Conservation (phyloP, 345 rosid species). For the Pelargonium nanum region DNA sequence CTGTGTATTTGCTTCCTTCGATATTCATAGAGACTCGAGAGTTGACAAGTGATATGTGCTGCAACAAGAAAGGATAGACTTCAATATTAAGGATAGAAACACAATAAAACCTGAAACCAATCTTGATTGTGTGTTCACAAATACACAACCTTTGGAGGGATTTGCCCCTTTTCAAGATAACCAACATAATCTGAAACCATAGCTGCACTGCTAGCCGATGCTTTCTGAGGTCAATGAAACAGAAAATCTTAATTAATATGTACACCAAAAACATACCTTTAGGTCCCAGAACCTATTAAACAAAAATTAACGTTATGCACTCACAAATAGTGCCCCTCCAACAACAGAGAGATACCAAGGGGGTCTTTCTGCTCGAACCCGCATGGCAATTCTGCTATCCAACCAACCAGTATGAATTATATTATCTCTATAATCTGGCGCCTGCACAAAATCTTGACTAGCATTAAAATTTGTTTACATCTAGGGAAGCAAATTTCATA, state of each 20-base stretch:
- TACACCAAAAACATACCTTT: background rate
- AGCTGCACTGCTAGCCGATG: slow-evolving; percentile 90
- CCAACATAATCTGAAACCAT: slow-evolving; percentile 92
- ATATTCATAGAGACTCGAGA: slow-evolving; percentile 93
- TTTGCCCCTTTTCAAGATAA: slow-evolving; percentile 97
- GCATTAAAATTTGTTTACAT: slow-evolving; percentile 4
- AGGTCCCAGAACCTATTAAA: background rate
- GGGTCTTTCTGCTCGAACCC: slow-evolving; percentile 98
- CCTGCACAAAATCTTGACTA: slow-evolving; percentile 39
- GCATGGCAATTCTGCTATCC: slow-evolving; percentile 99
- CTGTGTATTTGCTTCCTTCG: slow-evolving; percentile 98
- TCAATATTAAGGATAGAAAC: slow-evolving; percentile 12
- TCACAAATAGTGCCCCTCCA: slow-evolving; percentile 94
- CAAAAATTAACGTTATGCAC: slow-evolving; percentile 14
- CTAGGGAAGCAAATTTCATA: background rate
- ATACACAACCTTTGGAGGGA: slow-evolving; percentile 84
- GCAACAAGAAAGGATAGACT: slow-evolving; percentile 20
- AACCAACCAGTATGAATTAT: slow-evolving; percentile 99
- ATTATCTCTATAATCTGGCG: slow-evolving; percentile 88
- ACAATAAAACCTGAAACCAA: background rate
- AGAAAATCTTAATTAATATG: background rate
- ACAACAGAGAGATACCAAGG: slow-evolving; percentile 99
- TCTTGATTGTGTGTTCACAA: background rate
- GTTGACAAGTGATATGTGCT: slow-evolving; percentile 94
- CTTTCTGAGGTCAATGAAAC: slow-evolving; percentile 58